Percentiles rank a stretch among this genome's conserved stretches.
Conservation (phyloP, 495 filamentous ascomycete genomes). For the Talaromyces proteolyticus region DNA sequence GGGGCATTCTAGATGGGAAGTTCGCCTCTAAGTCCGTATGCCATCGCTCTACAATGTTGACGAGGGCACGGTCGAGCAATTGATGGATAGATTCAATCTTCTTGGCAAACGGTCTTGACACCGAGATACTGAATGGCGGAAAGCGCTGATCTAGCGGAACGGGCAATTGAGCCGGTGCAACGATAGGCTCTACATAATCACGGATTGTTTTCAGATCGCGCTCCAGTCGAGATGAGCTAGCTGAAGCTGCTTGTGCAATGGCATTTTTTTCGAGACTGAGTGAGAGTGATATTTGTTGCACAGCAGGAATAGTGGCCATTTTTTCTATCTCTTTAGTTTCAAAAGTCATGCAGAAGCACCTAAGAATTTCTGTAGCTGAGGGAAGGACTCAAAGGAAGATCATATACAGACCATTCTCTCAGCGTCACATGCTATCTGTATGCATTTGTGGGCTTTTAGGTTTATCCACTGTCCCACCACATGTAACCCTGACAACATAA, state of each 20-base stretch:
- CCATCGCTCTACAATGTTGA: conserved; percentile 36
- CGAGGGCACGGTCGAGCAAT: conserved; percentile 24
- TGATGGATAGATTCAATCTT: conserved; percentile 17
- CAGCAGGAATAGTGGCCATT: not conserved
- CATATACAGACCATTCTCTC: no score
- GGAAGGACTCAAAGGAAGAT: no score
- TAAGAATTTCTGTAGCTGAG: no score
- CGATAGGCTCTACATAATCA: not conserved
- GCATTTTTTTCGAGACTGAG: conserved; percentile 1
- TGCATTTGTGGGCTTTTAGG: no score
- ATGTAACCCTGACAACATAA: no score
- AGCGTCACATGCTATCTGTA: no score
- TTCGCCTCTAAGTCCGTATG: conserved; percentile 24
- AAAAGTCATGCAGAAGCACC: no score
- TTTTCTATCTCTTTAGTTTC: no score
- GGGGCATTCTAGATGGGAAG: conserved; percentile 32
- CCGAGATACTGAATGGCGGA: conserved; percentile 14
- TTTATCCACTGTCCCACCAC: no score
- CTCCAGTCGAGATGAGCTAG: not conserved
- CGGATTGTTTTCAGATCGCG: not conserved
- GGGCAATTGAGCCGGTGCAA: not conserved
- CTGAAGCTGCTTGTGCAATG: not conserved
- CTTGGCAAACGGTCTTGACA: not conserved
- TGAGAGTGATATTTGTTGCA: not conserved
- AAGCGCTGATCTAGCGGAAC: not conserved